phyloP scores from a whole-genome alignment of 106 monocot genomes.

The Dactylorhiza incarnata region DNA sequence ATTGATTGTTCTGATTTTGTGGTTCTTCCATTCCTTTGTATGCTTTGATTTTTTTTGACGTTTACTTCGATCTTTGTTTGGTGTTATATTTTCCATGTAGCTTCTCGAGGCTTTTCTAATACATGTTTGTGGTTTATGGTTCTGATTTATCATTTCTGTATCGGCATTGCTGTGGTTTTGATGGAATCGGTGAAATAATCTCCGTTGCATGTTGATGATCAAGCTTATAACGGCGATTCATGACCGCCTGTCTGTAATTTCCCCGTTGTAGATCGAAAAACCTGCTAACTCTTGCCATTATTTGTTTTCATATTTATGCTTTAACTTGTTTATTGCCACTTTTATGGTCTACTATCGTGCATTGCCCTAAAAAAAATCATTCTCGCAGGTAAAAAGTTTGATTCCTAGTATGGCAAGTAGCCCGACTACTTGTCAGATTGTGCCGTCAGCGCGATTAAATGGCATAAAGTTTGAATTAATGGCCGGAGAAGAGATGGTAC shows the following conservation, averaged over 20 bases:
- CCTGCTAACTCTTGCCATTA: background rate
- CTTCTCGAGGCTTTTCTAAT: background rate
- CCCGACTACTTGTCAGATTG: background rate
- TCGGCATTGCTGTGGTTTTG: constrained; percentile 6
- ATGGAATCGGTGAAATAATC: background rate
- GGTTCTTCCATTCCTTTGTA: background rate
- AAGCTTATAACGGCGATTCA: background rate
- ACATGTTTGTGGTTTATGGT: background rate
- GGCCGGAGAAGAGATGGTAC: constrained; percentile 10
- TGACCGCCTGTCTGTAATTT: background rate
- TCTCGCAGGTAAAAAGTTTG: background rate
- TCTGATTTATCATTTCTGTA: background rate
- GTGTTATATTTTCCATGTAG: background rate
- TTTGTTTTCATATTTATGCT: background rate
- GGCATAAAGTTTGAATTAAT: constrained; percentile 11
- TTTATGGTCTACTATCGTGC: background rate
- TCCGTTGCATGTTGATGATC: background rate
- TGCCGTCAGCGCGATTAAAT: constrained; percentile 6
- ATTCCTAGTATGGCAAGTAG: constrained; percentile 3
- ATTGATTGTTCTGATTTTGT: background rate
- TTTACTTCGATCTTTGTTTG: background rate
- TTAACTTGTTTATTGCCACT: background rate
- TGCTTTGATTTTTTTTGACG: background rate
- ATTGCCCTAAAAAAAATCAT: background rate
- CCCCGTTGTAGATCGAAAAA: background rate